phyloP scores from a whole-genome alignment of 148 eudicot species.

The Rhododendron griersonianum region DNA sequence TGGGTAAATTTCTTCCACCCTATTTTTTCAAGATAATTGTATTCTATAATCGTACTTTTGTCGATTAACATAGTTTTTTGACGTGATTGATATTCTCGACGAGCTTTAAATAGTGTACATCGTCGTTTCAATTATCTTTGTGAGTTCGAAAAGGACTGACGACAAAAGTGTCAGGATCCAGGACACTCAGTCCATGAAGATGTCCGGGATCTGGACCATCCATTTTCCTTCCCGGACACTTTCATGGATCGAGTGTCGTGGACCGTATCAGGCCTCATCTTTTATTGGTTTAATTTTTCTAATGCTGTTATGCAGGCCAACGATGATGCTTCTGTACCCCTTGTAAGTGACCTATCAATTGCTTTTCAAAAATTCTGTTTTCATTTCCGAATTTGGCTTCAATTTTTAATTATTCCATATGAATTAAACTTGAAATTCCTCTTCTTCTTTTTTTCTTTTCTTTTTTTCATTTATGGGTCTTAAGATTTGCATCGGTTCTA shows the following conservation, averaged over 20 bases:
- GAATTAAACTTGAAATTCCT: background rate
- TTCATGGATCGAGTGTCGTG: no score
- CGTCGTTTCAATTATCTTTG: background rate
- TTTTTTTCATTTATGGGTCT: background rate
- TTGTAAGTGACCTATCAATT: slow-evolving; percentile 42
- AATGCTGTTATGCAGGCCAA: slow-evolving; percentile 50
- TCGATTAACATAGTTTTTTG: no score
- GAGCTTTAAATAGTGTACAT: background rate
- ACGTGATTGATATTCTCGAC: no score
- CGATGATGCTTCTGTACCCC: slow-evolving; percentile 73
- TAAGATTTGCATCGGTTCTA: slow-evolving; percentile 78
- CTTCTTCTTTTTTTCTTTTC: background rate
- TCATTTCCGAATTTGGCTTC: background rate
- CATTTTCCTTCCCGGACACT: no score
- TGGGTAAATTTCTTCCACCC: slow-evolving; percentile 40
- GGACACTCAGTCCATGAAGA: no score
- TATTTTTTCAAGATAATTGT: no score
- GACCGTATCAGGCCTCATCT: no score
- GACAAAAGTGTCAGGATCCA: background rate
- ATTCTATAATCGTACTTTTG: no score
- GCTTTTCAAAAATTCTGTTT: background rate
- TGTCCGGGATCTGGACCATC: no score
- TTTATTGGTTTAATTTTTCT: background rate
- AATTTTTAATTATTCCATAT: background rate
- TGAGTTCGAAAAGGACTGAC: background rate